Base-by-base conservation (phyloP, 306 rosid genomes). In the Casuarina equisetifolia region DNA sequence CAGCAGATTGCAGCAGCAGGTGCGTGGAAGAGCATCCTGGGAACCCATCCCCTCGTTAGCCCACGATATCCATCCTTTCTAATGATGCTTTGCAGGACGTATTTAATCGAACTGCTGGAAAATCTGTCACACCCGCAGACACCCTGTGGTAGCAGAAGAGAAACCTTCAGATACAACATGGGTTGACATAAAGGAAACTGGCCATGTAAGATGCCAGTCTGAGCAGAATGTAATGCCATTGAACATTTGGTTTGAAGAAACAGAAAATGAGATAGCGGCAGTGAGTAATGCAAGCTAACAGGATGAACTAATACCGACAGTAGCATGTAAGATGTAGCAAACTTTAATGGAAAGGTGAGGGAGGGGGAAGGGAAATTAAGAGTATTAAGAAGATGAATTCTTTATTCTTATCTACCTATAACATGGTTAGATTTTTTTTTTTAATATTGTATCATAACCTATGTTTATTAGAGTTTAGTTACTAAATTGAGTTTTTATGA, bases 1-100 rank as follows among this genome's bases (percentile, higher is more conserved):
- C 91, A 89, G 79, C 91, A 85, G 58, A 85, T 85, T 66, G 89
- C 91, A 75, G 91, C 93, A 16, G 93, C 93, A 46, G 89, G 93
- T 1, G 93, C 88, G 80, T 87, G 93, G 76, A 87, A 89, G 16
- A 89, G 82, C 87, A 87, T 84, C 76, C 91, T 82, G 9, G 91
- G 89, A 3, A 81, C 62, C 81, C 86, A 85, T 44, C 91, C 91
- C 73, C 90, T 76, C 67, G 83, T 69, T 2, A 87, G 78, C 2
- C 93, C 90, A 0, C 48, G 75, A 46, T 87, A 77, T 46, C 93
- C 93, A 5, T 89, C 91, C 45, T 85, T 87, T 53, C 49, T 61
- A 32, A 83, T 74, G 6, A 87, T 74, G 20, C 75, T 78, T 36
- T 78, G 49, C 54, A 83, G 64, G 3, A 89, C 93, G 63, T 85